Evolutionary conservation across 2,329 filamentous ascomycete genomes (phyloP), one percentile per base, ranked within the genome.

Genomic region (Nannizzia gypsea): DNA sequence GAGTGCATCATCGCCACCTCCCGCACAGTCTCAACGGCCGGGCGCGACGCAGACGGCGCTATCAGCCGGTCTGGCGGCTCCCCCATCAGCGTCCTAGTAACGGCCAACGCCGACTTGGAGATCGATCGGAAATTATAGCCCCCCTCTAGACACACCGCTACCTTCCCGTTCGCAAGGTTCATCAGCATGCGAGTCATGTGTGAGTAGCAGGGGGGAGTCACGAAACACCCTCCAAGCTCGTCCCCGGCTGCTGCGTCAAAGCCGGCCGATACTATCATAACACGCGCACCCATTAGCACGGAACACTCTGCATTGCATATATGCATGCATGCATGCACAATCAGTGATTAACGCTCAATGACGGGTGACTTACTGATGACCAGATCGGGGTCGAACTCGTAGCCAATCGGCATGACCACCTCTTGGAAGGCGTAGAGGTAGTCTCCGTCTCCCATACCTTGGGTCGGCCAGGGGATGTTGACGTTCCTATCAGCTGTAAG

Each of bases 171-270:
- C 0, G 93, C 92, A 20, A 99, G 79, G 1, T 89, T 90, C 91
- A 96, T 97, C 55, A 99, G 82, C 92, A 97, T 96, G 70, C 96
- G 90, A 15, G 93, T 97, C 93, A 99, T 97, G 70, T 99, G 92
- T 13, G 91, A 89, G 70, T 97, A 99, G 70, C 93, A 95, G 3
- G 85, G 76, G 0, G 93, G 93, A 0, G 90, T 87, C 3, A 99
- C 93, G 68, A 90, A 92, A 71, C 93, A 99, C 34, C 88, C 90
- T 57, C 93, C 93, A 1, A 99, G 81, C 69, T 93, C 86, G 72
- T 99, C 93, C 11, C 93, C 93, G 64, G 88, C 89, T 0, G 93
- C 93, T 15, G 93, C 93, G 71, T 99, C 93, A 67, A 99, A 99
- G 0, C 93, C 93, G 46, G 93, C 90, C 20, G 93, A 93, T 60